Base-by-base conservation (phyloP, 1,284 basidiomycete species). In the Boletus nobilissimus region DNA sequence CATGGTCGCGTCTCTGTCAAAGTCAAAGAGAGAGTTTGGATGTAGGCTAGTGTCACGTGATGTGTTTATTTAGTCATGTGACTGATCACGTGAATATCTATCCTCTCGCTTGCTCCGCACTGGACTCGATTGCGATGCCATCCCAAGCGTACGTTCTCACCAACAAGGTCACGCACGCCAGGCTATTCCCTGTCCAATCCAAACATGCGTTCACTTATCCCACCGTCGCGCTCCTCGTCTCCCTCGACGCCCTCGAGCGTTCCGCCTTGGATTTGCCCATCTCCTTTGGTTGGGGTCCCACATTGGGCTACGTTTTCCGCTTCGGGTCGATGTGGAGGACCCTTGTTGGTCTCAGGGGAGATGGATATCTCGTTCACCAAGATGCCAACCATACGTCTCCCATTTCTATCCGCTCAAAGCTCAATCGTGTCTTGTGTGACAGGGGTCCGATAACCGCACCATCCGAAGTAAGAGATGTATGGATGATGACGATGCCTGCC, bases 1-100 rank as follows among this genome's bases (percentile, higher is more conserved):
- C 83, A 83, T 82, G 60, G 34, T 76, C 68, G 89, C 84, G 36
- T 16, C 11, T 70, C 16, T 32, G n/a, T 32, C 14, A 18, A 34
- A 62, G 18, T 13, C 22, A 11, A 46, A 46, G 46, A 32, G 32
- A 32, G 32, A 34, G 57, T 60, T n/a, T n/a, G 26, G 24, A 36
- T 7, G 10, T 9, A 73, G 8, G 13, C 1, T 8, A 18, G 29
- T 32, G 32, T 79, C 77, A 79, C 65, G 70, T 79, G 73, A 32
- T 24, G 16, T 10, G 38, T 8, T 57, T 26, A 64, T 78, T 70
- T 2, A 19, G n/a, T 69, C 77, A 78, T 72, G 67, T 78, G 77
- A 77, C n/a, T 0, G 3, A n/a, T 38, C 76, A 77, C 66, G 73
- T 74, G 73, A 57, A 57, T 32, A n/a, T 13, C 29, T 18, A 2